These are phyloP conservation scores for Euphorbia tirucalli DNA, from an alignment of 345 rosid genomes.

Conservation along the genomic window DNA sequence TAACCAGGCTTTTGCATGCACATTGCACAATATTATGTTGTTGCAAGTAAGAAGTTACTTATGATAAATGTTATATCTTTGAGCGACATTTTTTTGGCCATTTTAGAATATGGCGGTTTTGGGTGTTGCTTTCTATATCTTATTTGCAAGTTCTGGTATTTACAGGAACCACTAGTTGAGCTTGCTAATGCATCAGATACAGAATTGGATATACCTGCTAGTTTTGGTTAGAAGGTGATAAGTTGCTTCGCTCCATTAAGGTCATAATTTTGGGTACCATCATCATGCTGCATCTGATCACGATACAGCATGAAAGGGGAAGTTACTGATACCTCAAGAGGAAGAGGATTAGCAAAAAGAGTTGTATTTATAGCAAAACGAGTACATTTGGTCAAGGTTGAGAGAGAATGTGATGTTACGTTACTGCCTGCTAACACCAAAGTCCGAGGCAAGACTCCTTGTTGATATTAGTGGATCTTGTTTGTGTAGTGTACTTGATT, in stretches of 20 bases:
- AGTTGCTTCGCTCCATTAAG: too few species aligned
- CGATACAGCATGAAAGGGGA: conserved; percentile 14
- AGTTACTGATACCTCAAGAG: conserved; percentile 15
- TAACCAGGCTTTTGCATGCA: too few species aligned
- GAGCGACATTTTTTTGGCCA: too few species aligned
- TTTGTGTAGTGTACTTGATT: conserved; percentile 17
- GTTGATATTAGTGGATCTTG: too few species aligned
- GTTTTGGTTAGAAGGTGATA: conserved; percentile 45
- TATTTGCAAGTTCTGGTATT: conserved; percentile 20
- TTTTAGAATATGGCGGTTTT: not conserved
- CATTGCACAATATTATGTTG: not conserved
- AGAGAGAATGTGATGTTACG: conserved; percentile 20
- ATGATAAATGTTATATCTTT: too few species aligned
- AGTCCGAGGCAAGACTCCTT: too few species aligned
- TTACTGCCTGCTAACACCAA: conserved; percentile 33
- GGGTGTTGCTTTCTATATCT: conserved; percentile 16
- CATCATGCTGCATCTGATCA: too few species aligned
- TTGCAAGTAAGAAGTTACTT: too few species aligned
- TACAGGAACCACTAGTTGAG: conserved; percentile 64
- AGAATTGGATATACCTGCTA: conserved; percentile 51
- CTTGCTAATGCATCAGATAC: conserved; percentile 62
- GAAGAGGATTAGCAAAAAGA: conserved; percentile 18
- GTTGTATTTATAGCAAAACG: too few species aligned
- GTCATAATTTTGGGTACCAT: too few species aligned
- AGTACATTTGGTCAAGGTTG: conserved; percentile 14